A percentile compares a stretch with the other conserved stretches of the same genome.
Evolutionary conservation across 169 alveolate species (phyloP).

Genomic region (Babesia bovis): DNA sequence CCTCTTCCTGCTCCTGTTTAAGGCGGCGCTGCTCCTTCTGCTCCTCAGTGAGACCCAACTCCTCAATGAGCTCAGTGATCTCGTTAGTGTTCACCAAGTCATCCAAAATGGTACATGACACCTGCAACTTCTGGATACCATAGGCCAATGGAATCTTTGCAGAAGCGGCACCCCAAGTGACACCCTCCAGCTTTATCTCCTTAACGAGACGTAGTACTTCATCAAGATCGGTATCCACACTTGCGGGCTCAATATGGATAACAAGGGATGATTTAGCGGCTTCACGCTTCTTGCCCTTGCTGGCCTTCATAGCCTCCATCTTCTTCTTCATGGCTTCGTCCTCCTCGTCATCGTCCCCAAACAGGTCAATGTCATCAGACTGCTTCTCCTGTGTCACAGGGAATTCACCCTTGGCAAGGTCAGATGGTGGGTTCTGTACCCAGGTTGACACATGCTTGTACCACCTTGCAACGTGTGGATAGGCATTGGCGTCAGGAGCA

Average conservation of each 20-base stretch:
- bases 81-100: slow-evolving; percentile 83
- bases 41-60: slow-evolving; percentile 79
- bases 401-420: slow-evolving; percentile 63
- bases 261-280: slow-evolving; percentile 80
- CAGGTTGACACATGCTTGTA: slow-evolving; percentile 59
- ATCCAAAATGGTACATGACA: slow-evolving; percentile 80
- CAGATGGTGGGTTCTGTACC: slow-evolving; percentile 57
- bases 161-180: slow-evolving; percentile 84
- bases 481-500: slow-evolving; percentile 44
- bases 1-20: slow-evolving; percentile 66
- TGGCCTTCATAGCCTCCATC: slow-evolving; percentile 79
- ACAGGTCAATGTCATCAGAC: slow-evolving; percentile 65
- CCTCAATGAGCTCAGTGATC: slow-evolving; percentile 78
- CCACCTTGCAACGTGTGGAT: slow-evolving; percentile 62
- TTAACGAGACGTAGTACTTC: slow-evolving; percentile 76
- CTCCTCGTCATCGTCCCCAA: slow-evolving; percentile 73
- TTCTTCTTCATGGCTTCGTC: slow-evolving; percentile 74
- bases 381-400: slow-evolving; percentile 35
- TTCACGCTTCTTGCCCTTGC: slow-evolving; percentile 70
- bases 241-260: slow-evolving; percentile 82
- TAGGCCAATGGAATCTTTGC: slow-evolving; percentile 84
- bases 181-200: slow-evolving; percentile 78
- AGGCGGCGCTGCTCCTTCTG: slow-evolving; percentile 63
- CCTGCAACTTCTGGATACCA: slow-evolving; percentile 85
- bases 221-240: slow-evolving; percentile 79